Conservation (phyloP, 345 rosid species). For the Populus alba region DNA sequence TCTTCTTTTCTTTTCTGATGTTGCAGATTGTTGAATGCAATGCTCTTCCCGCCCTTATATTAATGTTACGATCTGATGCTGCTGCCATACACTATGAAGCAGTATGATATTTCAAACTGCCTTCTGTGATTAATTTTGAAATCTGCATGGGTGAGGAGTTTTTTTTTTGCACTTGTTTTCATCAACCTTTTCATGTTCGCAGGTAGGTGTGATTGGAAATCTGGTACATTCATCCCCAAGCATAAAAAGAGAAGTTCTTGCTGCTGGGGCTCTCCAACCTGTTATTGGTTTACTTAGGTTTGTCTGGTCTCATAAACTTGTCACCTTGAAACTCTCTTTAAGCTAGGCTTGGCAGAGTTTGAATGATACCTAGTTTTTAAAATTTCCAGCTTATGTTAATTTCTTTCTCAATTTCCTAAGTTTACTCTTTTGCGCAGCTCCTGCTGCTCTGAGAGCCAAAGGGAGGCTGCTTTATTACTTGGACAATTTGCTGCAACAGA, state of each 20-base stretch:
- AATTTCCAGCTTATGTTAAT: neutral
- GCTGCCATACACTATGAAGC: constrained; percentile 99
- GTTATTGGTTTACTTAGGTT: constrained; percentile 90
- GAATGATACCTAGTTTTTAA: neutral
- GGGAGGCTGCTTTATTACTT: constrained; percentile 97
- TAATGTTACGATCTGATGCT: constrained; percentile 95
- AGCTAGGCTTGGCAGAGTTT: neutral
- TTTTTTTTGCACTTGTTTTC: constrained; percentile 5
- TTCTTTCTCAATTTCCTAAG: constrained; percentile 4
- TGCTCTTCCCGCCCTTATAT: constrained; percentile 91
- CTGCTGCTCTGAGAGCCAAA: constrained; percentile 95
- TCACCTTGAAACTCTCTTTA: neutral
- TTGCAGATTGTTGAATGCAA: constrained; percentile 89
- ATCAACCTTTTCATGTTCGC: constrained; percentile 13
- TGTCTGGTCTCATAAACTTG: constrained; percentile 9
- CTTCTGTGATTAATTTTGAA: constrained; percentile 1
- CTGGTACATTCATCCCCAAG: constrained; percentile 93
- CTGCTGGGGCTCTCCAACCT: constrained; percentile 96
- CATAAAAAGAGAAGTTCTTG: constrained; percentile 91
- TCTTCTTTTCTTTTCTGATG: constrained; percentile 1
- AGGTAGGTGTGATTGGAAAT: constrained; percentile 97
- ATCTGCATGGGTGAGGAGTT: constrained; percentile 8
- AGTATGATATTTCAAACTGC: constrained; percentile 43
- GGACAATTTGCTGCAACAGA: constrained; percentile 99
- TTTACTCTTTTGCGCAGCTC: constrained; percentile 54